Evolutionary conservation across 2,329 filamentous ascomycete species (phyloP).

Genomic region (Exophiala calicioides): DNA sequence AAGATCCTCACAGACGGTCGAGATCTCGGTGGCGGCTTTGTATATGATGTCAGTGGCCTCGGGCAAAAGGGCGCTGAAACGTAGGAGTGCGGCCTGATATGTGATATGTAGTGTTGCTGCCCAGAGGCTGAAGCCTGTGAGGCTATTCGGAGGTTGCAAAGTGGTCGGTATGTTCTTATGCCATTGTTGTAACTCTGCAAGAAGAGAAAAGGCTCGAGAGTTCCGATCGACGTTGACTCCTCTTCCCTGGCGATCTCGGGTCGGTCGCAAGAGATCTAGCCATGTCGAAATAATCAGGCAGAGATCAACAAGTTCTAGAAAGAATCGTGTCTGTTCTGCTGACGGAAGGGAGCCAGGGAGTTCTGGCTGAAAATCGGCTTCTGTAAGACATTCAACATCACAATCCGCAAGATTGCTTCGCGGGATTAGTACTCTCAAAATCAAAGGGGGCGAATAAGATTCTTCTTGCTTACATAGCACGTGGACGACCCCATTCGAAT

Average conservation of each 20-base stretch:
- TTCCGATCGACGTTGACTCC: neutral
- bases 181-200: slow-evolving; percentile 3
- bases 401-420: slow-evolving; percentile 5
- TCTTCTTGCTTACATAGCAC: slow-evolving; percentile 1
- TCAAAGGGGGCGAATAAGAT: neutral
- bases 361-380: slow-evolving; percentile 2
- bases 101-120: slow-evolving; percentile 3
- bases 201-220: slow-evolving; percentile 3
- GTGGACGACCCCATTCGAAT: slow-evolving; percentile 9
- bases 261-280: slow-evolving; percentile 8
- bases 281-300: slow-evolving; percentile 6
- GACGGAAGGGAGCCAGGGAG: neutral
- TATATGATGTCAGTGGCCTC: neutral
- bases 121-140: neutral
- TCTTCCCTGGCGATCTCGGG: neutral
- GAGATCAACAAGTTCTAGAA: slow-evolving; percentile 5
- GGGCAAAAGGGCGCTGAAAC: neutral
- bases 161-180: slow-evolving; percentile 2
- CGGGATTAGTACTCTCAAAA: neutral
- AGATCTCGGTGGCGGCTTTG: slow-evolving; percentile 3
- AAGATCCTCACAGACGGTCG: slow-evolving; percentile 3
- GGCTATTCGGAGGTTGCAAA: neutral
- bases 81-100: slow-evolving; percentile 2
- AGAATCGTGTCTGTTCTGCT: slow-evolving; percentile 8
- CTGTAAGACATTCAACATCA: slow-evolving; percentile 2